A percentile compares a stretch with the other conserved stretches of the same genome.
These are phyloP conservation scores for Dioscorea dumetorum DNA, from an alignment of 106 monocot genomes.

Conservation along the genomic window DNA sequence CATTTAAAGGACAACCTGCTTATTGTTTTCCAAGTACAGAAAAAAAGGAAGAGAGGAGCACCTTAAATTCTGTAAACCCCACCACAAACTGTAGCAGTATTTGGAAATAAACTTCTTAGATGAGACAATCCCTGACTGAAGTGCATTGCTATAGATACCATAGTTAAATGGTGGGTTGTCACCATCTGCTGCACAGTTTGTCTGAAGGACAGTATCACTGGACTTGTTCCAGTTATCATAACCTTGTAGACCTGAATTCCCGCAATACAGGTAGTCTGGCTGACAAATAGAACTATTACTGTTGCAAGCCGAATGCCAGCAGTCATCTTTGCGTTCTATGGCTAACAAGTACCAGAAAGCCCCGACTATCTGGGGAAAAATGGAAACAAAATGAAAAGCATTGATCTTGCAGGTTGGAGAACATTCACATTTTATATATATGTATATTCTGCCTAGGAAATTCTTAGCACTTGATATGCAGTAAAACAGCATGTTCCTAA, in stretches of 20 bases:
- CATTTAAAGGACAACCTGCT: no score
- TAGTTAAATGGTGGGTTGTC: conserved; percentile 16
- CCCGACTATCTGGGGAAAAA: conserved; percentile 63
- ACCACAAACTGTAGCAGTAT: conserved; percentile 35
- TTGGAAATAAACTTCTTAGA: conserved; percentile 29
- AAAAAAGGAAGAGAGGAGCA: not conserved
- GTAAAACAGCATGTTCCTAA: no score
- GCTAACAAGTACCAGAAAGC: conserved; percentile 88
- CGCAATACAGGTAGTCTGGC: conserved; percentile 25
- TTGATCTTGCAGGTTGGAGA: no score
- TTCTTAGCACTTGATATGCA: no score
- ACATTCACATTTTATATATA: no score
- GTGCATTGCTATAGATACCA: conserved; percentile 24
- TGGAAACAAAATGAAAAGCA: not conserved
- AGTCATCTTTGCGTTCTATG: conserved; percentile 74
- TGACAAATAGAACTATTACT: conserved; percentile 17
- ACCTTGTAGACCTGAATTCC: not conserved
- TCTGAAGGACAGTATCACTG: not conserved
- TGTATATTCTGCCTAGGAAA: no score
- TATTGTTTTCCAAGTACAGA: not conserved
- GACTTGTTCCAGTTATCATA: conserved; percentile 10
- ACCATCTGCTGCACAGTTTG: conserved; percentile 7
- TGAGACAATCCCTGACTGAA: conserved; percentile 13
- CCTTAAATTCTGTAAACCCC: conserved; percentile 35
- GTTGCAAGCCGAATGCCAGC: conserved; percentile 56